Conservation (phyloP, 768 basidiomycete species). For the Termitomyces sp. region DNA sequence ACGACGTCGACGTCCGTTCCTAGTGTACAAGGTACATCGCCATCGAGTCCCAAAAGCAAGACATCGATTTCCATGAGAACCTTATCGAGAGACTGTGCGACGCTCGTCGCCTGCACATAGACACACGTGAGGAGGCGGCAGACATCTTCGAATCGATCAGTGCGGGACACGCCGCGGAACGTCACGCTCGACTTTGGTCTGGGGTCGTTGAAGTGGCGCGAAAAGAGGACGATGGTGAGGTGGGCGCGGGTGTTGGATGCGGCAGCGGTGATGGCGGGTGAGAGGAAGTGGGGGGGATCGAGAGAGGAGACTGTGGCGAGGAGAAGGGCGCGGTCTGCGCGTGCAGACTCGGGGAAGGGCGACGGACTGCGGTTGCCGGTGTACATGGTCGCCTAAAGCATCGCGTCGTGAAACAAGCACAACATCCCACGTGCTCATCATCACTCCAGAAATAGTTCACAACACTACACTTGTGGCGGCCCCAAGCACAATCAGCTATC, state of each 20-base stretch:
- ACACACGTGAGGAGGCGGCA: constrained; percentile 77
- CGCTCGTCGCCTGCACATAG: constrained; percentile 81
- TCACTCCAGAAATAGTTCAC: too few species aligned
- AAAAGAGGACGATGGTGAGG: constrained; percentile 63
- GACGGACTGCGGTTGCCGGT: constrained; percentile 9
- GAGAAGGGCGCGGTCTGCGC: constrained; percentile 34
- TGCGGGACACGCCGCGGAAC: constrained; percentile 31
- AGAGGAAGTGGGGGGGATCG: constrained; percentile 50
- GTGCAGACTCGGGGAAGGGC: constrained; percentile 19
- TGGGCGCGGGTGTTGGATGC: constrained; percentile 38
- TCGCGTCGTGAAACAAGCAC: constrained; percentile 8
- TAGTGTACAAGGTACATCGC: constrained; percentile 36
- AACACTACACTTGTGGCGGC: too few species aligned
- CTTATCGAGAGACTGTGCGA: constrained; percentile 61
- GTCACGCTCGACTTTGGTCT: constrained; percentile 14
- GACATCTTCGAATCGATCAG: constrained; percentile 54
- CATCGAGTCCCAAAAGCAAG: constrained; percentile 55
- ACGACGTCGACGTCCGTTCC: constrained; percentile 40
- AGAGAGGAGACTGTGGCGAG: constrained; percentile 51
- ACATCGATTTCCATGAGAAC: constrained; percentile 78
- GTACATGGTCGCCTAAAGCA: constrained; percentile 5
- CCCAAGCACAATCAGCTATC: too few species aligned
- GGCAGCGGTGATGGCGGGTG: constrained; percentile 47
- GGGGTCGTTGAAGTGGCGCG: constrained; percentile 47
- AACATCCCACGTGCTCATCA: background rate